Base-by-base conservation (phyloP, 768 basidiomycete species). In the Amanita muscaria region DNA sequence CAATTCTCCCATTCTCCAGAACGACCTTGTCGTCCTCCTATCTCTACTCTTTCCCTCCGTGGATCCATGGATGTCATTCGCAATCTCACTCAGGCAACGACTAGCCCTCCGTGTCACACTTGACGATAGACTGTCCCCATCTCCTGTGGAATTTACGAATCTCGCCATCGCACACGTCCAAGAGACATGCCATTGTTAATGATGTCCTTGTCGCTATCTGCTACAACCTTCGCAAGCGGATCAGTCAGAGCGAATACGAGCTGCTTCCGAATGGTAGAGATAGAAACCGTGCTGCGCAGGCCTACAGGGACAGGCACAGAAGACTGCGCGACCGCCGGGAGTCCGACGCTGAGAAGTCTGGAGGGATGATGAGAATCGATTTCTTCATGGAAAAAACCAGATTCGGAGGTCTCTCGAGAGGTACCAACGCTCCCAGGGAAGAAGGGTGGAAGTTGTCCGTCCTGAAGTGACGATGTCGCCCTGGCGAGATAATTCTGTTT, bases 351-450 rank as follows among this genome's bases (percentile, higher is more conserved):
- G 76, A 79, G 56, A 61, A 65, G 49, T 50, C 51, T 8, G 72
- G 71, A 53, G 76, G 74, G 1, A 51, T 79, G 22, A 76, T 72
- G 56, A 58, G 75, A 40, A 66, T 80, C 0, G 79, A 80, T 56
- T 78, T 76, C 52, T 57, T 80, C 41, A 57, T 63, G 41, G 65
- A 58, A 32, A 59, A 56, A 14, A 65, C 59, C 18, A 53, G 51
- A 16, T 74, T 76, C 55, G 58, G 56, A 56, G 75, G 74, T 18
- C 44, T 77, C 29, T 64, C 61, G 2, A 31, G n/a, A 16, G 40
- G 29, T 11, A 57, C 47, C 21, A 57, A 59, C 40, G 52, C 56
- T 40, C 56, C 55, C 38, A 51, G 60, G 2, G 62, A 64, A 5
- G 59, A 64, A 19, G 58, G 62, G 4, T 76, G 68, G 73, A 63